A percentile compares a stretch with the other conserved stretches of the same genome.
These are phyloP conservation scores for Fusarium sterilihyphosum DNA, from an alignment of 2,329 filamentous ascomycete species.

Conservation along the genomic window DNA sequence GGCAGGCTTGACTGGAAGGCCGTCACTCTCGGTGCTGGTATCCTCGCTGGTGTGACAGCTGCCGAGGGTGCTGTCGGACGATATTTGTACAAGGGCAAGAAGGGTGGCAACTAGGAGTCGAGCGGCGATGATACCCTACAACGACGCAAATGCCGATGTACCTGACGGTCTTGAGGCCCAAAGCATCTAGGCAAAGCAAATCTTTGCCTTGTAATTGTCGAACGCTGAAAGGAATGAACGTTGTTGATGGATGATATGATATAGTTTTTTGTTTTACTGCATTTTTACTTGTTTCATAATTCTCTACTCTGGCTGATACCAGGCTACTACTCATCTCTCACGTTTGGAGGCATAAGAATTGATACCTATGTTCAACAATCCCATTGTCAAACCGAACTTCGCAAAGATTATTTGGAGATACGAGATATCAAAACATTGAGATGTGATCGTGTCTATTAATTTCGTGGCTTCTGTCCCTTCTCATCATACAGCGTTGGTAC, in stretches of 20 bases:
- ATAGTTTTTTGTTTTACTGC: constrained; percentile 34
- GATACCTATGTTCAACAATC: constrained; percentile 5
- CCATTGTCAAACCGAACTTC: not conserved
- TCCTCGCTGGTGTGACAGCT: constrained; percentile 60
- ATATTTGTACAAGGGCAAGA: constrained; percentile 56
- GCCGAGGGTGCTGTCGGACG: constrained; percentile 61
- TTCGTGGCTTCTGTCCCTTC: constrained; percentile 23
- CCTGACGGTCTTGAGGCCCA: not conserved
- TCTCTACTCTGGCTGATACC: constrained; percentile 39
- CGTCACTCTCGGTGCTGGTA: constrained; percentile 61
- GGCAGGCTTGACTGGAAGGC: constrained; percentile 61
- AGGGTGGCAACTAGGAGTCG: constrained; percentile 39
- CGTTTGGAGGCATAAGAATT: constrained; percentile 26
- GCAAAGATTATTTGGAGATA: not conserved
- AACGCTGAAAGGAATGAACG: not conserved
- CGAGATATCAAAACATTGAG: constrained; percentile 21
- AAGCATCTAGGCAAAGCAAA: not conserved
- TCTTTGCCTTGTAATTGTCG: not conserved
- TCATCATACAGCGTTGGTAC: constrained; percentile 44
- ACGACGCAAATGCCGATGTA: not conserved
- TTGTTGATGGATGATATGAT: constrained; percentile 2
- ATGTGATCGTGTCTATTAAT: constrained; percentile 44
- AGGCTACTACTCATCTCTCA: constrained; percentile 35
- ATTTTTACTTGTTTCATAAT: constrained; percentile 21
- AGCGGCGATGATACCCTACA: not conserved